These are phyloP conservation scores for Neurospora tetraspora DNA, from an alignment of 495 filamentous ascomycete species.

Conservation along the genomic window DNA sequence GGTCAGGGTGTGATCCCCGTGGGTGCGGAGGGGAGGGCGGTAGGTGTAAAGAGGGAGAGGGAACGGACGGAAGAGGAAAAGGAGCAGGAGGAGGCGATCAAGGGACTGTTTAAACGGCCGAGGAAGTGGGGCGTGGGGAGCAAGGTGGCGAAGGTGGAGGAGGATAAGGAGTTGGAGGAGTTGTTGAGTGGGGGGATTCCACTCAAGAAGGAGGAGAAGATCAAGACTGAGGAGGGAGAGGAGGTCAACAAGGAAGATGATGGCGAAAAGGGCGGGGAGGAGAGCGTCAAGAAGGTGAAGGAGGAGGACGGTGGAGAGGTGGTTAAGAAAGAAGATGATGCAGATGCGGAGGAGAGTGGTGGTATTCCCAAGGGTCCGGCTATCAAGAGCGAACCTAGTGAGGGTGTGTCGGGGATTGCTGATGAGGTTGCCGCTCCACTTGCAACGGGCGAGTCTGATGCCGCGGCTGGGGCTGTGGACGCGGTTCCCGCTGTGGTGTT, in stretches of 20 bases:
- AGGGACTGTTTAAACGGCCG: constrained; percentile 42
- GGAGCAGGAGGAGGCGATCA: constrained; percentile 50
- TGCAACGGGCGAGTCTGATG: not conserved
- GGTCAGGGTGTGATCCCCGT: constrained; percentile 2
- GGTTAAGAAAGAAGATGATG: constrained; percentile 10
- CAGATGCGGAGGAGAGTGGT: not conserved
- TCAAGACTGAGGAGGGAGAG: constrained; percentile 19
- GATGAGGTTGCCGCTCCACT: not conserved
- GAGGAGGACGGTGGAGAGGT: not conserved
- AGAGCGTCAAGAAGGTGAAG: constrained; percentile 26
- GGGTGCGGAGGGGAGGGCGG: constrained; percentile 33
- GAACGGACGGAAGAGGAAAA: constrained; percentile 54
- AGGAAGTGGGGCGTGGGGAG: constrained; percentile 69
- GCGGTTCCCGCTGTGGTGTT: constrained; percentile 49
- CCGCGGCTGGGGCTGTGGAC: not conserved
- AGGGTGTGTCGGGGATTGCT: constrained; percentile 8
- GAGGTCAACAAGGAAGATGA: constrained; percentile 3
- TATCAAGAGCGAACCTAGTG: constrained; percentile 10
- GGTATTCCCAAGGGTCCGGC: not conserved
- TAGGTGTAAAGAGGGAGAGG: constrained; percentile 60
- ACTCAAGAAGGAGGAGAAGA: constrained; percentile 23
- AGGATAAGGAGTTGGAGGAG: constrained; percentile 59
- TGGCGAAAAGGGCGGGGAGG: not conserved
- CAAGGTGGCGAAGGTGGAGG: constrained; percentile 54
- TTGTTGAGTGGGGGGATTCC: constrained; percentile 46